Base-by-base conservation (phyloP, 2,329 filamentous ascomycete genomes). In the Fusarium armeniacum region DNA sequence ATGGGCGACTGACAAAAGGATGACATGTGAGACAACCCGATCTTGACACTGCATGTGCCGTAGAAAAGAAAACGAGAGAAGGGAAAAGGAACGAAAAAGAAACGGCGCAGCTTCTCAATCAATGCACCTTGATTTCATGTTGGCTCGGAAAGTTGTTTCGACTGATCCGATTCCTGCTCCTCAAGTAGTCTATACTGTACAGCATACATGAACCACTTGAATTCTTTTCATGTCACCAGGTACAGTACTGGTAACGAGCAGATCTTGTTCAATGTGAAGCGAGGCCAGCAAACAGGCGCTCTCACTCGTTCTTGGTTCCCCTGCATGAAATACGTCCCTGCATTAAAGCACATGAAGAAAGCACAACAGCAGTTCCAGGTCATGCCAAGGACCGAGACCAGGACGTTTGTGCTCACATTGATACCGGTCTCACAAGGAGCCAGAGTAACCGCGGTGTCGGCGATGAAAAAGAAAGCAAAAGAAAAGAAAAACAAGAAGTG, bases 291-390 rank as follows among this genome's bases (percentile, higher is more conserved):
- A 56, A 33, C 40, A 67, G 45, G 58, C 36, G 54, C 62, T 68
- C 63, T 63, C 67, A 62, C 59, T 63, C 59, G 58, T 63, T 67
- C 41, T 45, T 59, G 45, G 43, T 58, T 70, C 51, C 62, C 65
- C 58, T 74, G 67, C 63, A 71, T 58, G 59, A 60, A 44, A 53
- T 58, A 49, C 41, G 71, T 68, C 67, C 69, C 73, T 75, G 65
- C 62, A 58, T 74, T 67, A 41, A 35, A 41, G 26, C 36, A 55
- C 20, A 22, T 40, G 55, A 61, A 41, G 41, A 40, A 33, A 52
- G 38, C 28, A 50, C 40, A 35, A 44, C n/a, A 46, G 32, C 38
- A 63, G 66, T 71, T 51, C 58, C 28, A 66, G 64, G 65, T 67
- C 53, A 52, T 40, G 50, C 53, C 46, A 55, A 30, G 56, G 28